Evolutionary conservation across 495 filamentous ascomycete genomes (phyloP).

Genomic region (Aspergillus hancockii): DNA sequence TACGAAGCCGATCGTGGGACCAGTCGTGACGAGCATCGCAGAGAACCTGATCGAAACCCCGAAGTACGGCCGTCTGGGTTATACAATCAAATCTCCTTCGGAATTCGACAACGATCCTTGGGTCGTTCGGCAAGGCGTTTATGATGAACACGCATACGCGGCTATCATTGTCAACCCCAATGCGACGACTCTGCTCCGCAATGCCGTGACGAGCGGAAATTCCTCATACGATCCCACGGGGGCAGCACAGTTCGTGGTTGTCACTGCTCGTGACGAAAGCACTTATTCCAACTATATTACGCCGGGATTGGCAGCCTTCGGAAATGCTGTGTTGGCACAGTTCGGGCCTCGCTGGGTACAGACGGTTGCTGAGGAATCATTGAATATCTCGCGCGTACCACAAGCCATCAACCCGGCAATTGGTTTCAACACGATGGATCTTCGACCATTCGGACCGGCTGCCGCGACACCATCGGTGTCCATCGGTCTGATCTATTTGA

Average conservation of each 20-base stretch:
- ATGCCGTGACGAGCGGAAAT: conserved; percentile 59
- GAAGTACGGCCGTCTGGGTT: conserved; percentile 45
- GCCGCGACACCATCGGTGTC: conserved; percentile 59
- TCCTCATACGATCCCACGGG: conserved; percentile 63
- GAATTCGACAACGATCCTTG: conserved; percentile 60
- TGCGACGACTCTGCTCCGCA: conserved; percentile 59
- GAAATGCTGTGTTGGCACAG: conserved; percentile 40
- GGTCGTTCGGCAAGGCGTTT: conserved; percentile 60
- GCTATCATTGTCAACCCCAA: conserved; percentile 68
- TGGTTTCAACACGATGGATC: conserved; percentile 59
- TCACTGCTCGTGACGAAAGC: conserved; percentile 59
- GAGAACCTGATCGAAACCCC: conserved; percentile 35
- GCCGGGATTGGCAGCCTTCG: conserved; percentile 48
- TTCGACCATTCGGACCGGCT: conserved; percentile 62
- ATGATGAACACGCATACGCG: conserved; percentile 62
- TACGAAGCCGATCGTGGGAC: conserved; percentile 54
- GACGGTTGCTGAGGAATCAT: conserved; percentile 32
- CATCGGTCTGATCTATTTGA: conserved; percentile 71
- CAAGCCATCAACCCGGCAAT: conserved; percentile 66
- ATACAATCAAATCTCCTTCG: conserved; percentile 46
- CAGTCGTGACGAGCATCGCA: conserved; percentile 47
- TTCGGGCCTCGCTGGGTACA: conserved; percentile 58
- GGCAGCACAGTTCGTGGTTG: conserved; percentile 59
- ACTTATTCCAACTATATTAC: conserved; percentile 54
- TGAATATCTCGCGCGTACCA: conserved; percentile 47